Percentiles rank a stretch among this genome's conserved stretches.
phyloP scores from a whole-genome alignment of 257 asterid genomes.

The Ehretia macrophylla region DNA sequence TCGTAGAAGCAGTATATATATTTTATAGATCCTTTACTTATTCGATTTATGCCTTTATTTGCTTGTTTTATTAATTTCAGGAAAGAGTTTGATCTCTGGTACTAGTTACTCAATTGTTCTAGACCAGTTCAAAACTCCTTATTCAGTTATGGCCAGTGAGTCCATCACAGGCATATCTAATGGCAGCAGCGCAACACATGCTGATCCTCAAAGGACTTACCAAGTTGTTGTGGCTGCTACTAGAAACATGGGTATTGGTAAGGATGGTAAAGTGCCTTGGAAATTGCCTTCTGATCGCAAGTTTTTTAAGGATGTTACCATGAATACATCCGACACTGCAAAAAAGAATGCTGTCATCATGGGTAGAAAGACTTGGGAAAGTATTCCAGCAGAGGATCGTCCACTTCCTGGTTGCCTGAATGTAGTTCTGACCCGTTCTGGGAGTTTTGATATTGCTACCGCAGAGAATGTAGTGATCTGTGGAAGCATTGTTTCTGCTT shows the following conservation, averaged over 20 bases:
- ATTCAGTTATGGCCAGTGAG: conserved; percentile 47
- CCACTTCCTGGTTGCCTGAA: conserved; percentile 95
- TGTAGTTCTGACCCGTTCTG: conserved; percentile 80
- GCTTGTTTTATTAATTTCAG: conserved; percentile 20
- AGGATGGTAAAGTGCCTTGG: conserved; percentile 90
- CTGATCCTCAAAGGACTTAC: conserved; percentile 48
- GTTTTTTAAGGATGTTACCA: conserved; percentile 77
- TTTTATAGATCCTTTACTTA: not conserved
- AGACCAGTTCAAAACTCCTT: conserved; percentile 16
- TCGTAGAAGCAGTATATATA: too few species aligned
- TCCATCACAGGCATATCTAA: conserved; percentile 30
- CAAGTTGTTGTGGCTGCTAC: conserved; percentile 98
- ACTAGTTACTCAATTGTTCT: conserved; percentile 3
- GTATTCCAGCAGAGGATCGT: conserved; percentile 70
- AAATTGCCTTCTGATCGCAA: conserved; percentile 81
- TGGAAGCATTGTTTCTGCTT: conserved; percentile 61
- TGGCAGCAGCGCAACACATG: conserved; percentile 25
- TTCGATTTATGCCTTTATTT: conserved; percentile 16
- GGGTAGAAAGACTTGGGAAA: conserved; percentile 99
- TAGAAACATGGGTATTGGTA: conserved; percentile 84
- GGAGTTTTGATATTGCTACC: conserved; percentile 42
- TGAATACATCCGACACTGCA: conserved; percentile 49
- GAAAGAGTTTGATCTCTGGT: conserved; percentile 19
- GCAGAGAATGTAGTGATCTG: conserved; percentile 63
- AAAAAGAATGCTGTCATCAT: conserved; percentile 88